These are phyloP conservation scores for Albifimbria verrucaria DNA, from an alignment of 2,329 filamentous ascomycete species.

Conservation along the genomic window DNA sequence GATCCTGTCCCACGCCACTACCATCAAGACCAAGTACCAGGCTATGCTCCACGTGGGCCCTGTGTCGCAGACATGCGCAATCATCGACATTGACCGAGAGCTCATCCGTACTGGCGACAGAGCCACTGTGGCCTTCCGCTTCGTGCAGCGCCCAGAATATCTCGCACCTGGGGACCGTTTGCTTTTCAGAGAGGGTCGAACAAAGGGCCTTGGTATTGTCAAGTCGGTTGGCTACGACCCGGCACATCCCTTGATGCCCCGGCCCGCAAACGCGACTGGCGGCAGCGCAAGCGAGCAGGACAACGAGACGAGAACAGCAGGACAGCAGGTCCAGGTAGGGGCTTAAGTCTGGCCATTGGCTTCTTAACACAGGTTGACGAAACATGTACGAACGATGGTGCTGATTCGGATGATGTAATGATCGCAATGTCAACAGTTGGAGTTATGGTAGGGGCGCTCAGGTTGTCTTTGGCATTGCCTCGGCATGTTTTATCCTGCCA, in stretches of 20 bases:
- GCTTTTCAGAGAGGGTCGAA: slow-evolving; percentile 89
- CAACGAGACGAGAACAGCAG: slow-evolving; percentile 7
- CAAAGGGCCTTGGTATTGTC: slow-evolving; percentile 92
- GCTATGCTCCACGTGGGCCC: slow-evolving; percentile 97
- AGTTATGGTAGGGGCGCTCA: too few species aligned
- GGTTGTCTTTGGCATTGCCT: too few species aligned
- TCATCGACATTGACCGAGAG: slow-evolving; percentile 95
- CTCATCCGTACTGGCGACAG: slow-evolving; percentile 93
- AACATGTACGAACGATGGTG: too few species aligned
- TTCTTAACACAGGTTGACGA: too few species aligned
- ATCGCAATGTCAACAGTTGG: too few species aligned
- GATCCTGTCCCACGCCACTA: slow-evolving; percentile 93
- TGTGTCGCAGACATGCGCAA: slow-evolving; percentile 91
- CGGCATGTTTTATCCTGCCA: too few species aligned
- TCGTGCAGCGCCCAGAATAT: slow-evolving; percentile 92
- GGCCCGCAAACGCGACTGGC: slow-evolving; percentile 5
- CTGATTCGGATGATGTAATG: too few species aligned
- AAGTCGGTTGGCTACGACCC: slow-evolving; percentile 87
- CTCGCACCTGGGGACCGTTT: slow-evolving; percentile 83
- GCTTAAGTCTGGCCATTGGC: slow-evolving; percentile 11
- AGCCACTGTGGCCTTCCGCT: slow-evolving; percentile 91
- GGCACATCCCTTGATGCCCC: slow-evolving; percentile 36
- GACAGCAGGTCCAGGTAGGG: slow-evolving; percentile 19
- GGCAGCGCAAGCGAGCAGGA: slow-evolving; percentile 14
- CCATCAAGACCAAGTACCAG: slow-evolving; percentile 95